Conservation (phyloP, 2,329 filamentous ascomycete species). For the Beauveria sp. region DNA sequence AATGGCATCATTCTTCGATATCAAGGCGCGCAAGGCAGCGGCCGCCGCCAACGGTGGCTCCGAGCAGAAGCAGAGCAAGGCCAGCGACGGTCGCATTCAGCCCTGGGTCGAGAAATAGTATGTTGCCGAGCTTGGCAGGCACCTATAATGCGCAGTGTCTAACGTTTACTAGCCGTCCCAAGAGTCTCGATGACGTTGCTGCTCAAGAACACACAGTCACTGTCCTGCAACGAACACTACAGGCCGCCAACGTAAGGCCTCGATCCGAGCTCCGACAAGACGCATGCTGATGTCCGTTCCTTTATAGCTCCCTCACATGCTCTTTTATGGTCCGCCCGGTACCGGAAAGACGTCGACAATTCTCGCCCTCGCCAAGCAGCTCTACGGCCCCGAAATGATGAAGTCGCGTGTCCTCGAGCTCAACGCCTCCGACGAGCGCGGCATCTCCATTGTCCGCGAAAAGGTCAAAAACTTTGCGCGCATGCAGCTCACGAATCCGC, state of each 20-base stretch:
- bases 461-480: slow-evolving; percentile 98
- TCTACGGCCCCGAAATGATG: slow-evolving; percentile 92
- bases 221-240: slow-evolving; percentile 83
- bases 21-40: slow-evolving; percentile 81
- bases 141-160: not conserved
- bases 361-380: slow-evolving; percentile 90
- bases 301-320: slow-evolving; percentile 83
- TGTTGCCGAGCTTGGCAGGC: slow-evolving; percentile 19
- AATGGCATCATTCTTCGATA: slow-evolving; percentile 92
- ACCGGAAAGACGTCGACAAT: slow-evolving; percentile 98
- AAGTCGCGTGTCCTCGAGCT: slow-evolving; percentile 94
- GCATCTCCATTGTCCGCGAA: slow-evolving; percentile 91
- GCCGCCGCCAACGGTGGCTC: slow-evolving; percentile 55
- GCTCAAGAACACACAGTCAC: slow-evolving; percentile 96
- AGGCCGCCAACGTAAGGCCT: slow-evolving; percentile 71
- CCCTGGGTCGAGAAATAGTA: slow-evolving; percentile 99
- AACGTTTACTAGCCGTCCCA: slow-evolving; percentile 62
- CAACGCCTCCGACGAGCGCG: slow-evolving; percentile 97
- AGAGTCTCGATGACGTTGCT: slow-evolving; percentile 87
- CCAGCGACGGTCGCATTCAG: slow-evolving; percentile 58
- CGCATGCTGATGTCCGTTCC: slow-evolving; percentile 11
- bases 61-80: slow-evolving; percentile 57
- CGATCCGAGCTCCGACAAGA: not conserved
- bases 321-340: slow-evolving; percentile 96
- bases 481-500: slow-evolving; percentile 82